phyloP scores from a whole-genome alignment of 306 rosid genomes.

The Adenanthera pavonina region DNA sequence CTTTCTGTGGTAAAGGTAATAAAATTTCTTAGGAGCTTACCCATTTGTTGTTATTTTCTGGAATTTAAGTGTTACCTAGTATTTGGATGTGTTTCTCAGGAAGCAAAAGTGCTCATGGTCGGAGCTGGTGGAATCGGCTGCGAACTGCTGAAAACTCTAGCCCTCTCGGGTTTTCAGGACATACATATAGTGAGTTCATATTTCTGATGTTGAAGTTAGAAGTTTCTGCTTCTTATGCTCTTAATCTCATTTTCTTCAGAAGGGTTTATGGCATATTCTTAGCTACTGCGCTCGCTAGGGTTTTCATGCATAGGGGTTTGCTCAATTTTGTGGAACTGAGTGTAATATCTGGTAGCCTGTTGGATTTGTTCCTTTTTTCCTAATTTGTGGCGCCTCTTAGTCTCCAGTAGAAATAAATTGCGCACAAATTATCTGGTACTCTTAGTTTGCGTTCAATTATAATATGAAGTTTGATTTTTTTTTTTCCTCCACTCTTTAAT shows the following conservation, averaged over 20 bases:
- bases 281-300: constrained; percentile 37
- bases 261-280: constrained; percentile 11
- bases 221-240: neutral
- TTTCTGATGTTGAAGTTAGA: neutral
- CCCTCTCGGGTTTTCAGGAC: constrained; percentile 92
- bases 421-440: neutral
- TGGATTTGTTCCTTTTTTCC: neutral
- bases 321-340: constrained; percentile 26
- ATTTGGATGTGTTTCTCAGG: constrained; percentile 49
- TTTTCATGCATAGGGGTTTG: constrained; percentile 42
- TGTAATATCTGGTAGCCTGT: neutral
- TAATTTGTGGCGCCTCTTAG: neutral
- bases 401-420: neutral
- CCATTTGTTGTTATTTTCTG: neutral
- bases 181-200: constrained; percentile 80
- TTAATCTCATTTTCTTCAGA: neutral
- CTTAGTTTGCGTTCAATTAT: neutral
- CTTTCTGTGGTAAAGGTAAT: constrained; percentile 63
- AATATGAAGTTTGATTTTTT: neutral
- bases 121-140: constrained; percentile 99
- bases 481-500: neutral
- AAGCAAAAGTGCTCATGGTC: constrained; percentile 93
- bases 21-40: neutral
- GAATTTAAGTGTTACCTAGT: constrained; percentile 4
- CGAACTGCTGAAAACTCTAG: constrained; percentile 94